phyloP scores from a whole-genome alignment of 352 stramenopile genomes.

The Elongisporangium anandrum region DNA sequence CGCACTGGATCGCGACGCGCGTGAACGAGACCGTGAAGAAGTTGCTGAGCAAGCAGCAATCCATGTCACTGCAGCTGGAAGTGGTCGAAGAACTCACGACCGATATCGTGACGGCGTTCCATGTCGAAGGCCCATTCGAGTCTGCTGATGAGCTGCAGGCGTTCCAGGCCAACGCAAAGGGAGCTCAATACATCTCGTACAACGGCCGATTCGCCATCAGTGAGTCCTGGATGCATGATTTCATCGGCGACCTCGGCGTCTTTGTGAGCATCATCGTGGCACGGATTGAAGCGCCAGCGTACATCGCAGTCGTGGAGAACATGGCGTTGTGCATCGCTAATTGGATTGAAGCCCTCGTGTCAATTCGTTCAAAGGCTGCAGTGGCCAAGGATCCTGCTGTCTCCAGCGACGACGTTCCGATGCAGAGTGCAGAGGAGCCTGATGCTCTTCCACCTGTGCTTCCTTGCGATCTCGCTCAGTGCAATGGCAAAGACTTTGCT shows the following conservation, averaged over 20 bases:
- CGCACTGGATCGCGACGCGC: constrained; percentile 41
- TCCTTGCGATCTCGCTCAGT: constrained; percentile 40
- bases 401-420: not conserved
- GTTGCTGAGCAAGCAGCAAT: constrained; percentile 22
- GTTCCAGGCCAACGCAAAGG: constrained; percentile 5
- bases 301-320: constrained; percentile 24
- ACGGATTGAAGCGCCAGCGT: constrained; percentile 11
- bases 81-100: constrained; percentile 19
- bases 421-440: not conserved
- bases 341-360: constrained; percentile 22
- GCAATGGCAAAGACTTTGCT: constrained; percentile 44
- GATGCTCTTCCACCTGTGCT: constrained; percentile 30
- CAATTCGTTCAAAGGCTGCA: constrained; percentile 19
- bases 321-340: constrained; percentile 18
- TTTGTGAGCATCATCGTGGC: constrained; percentile 30
- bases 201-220: constrained; percentile 25
- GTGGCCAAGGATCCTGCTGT: constrained; percentile 5
- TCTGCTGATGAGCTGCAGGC: not conserved
- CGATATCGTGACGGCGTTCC: constrained; percentile 28
- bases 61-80: constrained; percentile 8
- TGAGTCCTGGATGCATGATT: constrained; percentile 27
- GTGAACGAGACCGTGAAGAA: constrained; percentile 28
- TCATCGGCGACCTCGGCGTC: constrained; percentile 36
- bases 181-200: constrained; percentile 13
- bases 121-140: constrained; percentile 17